Evolutionary conservation across 2,329 filamentous ascomycete species (phyloP).

Genomic region (Fusarium torreyae): DNA sequence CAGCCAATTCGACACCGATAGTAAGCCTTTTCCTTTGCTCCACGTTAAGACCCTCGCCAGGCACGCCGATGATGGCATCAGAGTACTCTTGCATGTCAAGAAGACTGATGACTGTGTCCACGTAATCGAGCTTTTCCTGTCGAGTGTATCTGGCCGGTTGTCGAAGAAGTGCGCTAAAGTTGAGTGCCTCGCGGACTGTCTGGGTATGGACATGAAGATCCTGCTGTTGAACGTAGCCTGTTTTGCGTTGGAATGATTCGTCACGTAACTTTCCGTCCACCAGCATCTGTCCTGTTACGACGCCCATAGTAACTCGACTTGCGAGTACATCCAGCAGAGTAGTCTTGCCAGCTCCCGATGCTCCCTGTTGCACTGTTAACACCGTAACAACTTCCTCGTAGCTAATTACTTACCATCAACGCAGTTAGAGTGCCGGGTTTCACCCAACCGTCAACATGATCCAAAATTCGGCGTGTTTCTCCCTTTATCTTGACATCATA

Average conservation of each 20-base stretch:
- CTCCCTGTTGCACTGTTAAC: slow-evolving; percentile 80
- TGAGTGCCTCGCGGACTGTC: slow-evolving; percentile 86
- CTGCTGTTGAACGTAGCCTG: slow-evolving; percentile 89
- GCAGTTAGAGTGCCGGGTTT: slow-evolving; percentile 81
- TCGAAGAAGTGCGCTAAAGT: slow-evolving; percentile 84
- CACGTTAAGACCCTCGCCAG: slow-evolving; percentile 70
- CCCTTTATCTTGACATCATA: slow-evolving; percentile 80
- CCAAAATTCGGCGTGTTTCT: slow-evolving; percentile 74
- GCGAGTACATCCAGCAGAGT: slow-evolving; percentile 87
- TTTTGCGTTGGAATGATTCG: slow-evolving; percentile 86
- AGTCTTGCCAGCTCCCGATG: slow-evolving; percentile 89
- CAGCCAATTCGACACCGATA: slow-evolving; percentile 69
- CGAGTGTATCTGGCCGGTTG: slow-evolving; percentile 78
- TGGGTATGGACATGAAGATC: slow-evolving; percentile 86
- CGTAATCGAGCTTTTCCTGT: slow-evolving; percentile 83
- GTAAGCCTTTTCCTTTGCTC: slow-evolving; percentile 72
- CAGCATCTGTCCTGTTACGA: slow-evolving; percentile 84
- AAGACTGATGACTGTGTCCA: slow-evolving; percentile 79
- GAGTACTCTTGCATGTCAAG: slow-evolving; percentile 75
- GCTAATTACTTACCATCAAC: slow-evolving; percentile 75
- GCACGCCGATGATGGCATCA: slow-evolving; percentile 72
- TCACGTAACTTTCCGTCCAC: slow-evolving; percentile 75
- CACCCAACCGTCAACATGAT: slow-evolving; percentile 80
- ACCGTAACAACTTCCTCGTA: slow-evolving; percentile 85
- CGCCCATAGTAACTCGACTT: slow-evolving; percentile 85